Evolutionary conservation across 73 alveolate species (phyloP).

Genomic region (Symbiodinium natans): DNA sequence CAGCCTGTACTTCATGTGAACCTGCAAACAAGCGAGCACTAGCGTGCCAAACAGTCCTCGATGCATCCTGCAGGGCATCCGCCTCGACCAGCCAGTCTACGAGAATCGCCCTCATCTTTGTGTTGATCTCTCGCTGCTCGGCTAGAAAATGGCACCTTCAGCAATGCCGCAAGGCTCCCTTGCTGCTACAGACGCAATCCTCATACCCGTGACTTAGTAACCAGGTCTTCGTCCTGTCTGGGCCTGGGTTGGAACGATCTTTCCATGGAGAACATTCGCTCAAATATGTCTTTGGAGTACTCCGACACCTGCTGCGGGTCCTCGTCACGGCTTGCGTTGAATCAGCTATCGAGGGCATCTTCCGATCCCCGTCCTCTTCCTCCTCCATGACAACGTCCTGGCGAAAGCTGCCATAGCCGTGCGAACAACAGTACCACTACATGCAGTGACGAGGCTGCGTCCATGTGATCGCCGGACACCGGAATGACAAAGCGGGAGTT

Average conservation of each 20-base stretch:
- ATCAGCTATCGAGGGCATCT: neutral
- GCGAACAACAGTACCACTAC: neutral
- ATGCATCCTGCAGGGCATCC: no score
- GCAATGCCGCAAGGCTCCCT: neutral
- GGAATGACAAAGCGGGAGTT: slow-evolving; percentile 33
- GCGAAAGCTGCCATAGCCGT: neutral
- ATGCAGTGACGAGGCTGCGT: neutral
- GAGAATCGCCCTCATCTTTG: slow-evolving; percentile 96
- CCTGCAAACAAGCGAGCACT: slow-evolving; percentile 28
- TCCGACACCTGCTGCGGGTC: slow-evolving; percentile 63
- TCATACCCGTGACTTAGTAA: neutral
- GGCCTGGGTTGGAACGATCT: slow-evolving; percentile 68
- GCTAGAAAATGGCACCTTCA: slow-evolving; percentile 57
- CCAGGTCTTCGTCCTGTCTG: no score
- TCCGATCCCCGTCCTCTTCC: neutral
- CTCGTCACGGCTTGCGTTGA: neutral
- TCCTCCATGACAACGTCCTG: slow-evolving; percentile 17
- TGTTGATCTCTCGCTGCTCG: slow-evolving; percentile 97
- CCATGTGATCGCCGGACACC: slow-evolving; percentile 59
- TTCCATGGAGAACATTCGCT: slow-evolving; percentile 24
- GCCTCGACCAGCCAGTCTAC: slow-evolving; percentile 97
- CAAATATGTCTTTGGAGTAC: slow-evolving; percentile 57
- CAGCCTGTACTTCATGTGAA: slow-evolving; percentile 96
- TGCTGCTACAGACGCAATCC: neutral
- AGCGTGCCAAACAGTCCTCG: no score